Conservation (phyloP, 345 rosid species). For the Brassica rapa region DNA sequence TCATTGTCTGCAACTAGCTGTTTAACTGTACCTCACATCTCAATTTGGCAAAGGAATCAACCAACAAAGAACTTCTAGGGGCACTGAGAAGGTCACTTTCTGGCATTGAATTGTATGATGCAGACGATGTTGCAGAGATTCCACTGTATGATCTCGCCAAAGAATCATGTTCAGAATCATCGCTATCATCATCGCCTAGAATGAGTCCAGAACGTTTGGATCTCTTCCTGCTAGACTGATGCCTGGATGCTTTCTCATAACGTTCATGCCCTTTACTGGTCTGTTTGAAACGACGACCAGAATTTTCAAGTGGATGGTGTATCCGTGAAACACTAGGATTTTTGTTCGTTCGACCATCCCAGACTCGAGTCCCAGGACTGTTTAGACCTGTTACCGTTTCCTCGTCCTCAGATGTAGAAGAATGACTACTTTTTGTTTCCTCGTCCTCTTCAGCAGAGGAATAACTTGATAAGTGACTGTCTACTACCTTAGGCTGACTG, state of each 20-base stretch:
- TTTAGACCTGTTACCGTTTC: conserved; percentile 82
- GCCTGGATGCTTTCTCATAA: conserved; percentile 47
- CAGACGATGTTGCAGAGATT: conserved; percentile 72
- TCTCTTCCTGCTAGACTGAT: conserved; percentile 72
- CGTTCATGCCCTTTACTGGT: conserved; percentile 51
- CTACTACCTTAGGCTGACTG: conserved; percentile 38
- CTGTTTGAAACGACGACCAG: conserved; percentile 46
- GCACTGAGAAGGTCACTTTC: conserved; percentile 51
- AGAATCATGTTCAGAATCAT: conserved; percentile 70
- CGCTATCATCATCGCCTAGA: conserved; percentile 63
- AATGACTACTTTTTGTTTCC: conserved; percentile 59
- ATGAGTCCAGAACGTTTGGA: conserved; percentile 70
- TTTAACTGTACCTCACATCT: conserved; percentile 81
- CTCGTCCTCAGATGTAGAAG: conserved; percentile 80
- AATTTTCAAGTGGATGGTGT: conserved; percentile 96
- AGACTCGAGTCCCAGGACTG: conserved; percentile 91
- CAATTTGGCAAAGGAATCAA: conserved; percentile 78
- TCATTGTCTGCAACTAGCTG: conserved; percentile 10
- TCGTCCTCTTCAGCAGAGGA: conserved; percentile 60
- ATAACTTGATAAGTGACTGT: conserved; percentile 43
- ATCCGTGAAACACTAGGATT: conserved; percentile 65
- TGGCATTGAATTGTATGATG: conserved; percentile 45
- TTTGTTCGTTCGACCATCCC: conserved; percentile 93
- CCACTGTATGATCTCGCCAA: conserved; percentile 64
- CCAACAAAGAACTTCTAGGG: conserved; percentile 56